phyloP scores from a whole-genome alignment of 2,329 filamentous ascomycete species.

The Exophiala sp. region DNA sequence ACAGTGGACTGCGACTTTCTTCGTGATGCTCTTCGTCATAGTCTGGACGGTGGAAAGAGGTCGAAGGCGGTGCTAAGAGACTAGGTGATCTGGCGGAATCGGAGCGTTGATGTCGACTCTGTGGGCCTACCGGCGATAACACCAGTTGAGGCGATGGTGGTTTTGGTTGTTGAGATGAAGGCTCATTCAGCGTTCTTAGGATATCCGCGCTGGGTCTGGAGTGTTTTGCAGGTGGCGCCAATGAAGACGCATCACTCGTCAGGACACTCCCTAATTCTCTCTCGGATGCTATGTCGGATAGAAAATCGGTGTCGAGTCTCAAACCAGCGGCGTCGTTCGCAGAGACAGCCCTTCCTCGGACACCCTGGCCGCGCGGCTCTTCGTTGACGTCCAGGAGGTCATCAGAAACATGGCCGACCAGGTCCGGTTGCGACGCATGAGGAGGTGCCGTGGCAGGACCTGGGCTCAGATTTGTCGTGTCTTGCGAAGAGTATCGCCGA shows the following conservation, averaged over 20 bases:
- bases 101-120: constrained; percentile 27
- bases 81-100: constrained; percentile 15
- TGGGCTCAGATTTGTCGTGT: constrained; percentile 44
- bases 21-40: constrained; percentile 32
- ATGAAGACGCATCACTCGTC: constrained; percentile 12
- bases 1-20: constrained; percentile 13
- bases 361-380: constrained; percentile 13
- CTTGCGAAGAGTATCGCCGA: constrained; percentile 61
- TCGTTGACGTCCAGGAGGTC: constrained; percentile 10
- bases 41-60: constrained; percentile 31
- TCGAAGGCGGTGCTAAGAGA: constrained; percentile 21
- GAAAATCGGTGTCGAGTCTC: constrained; percentile 39
- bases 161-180: constrained; percentile 26
- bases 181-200: constrained; percentile 19
- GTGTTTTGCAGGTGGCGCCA: background rate
- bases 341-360: constrained; percentile 51
- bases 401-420: constrained; percentile 19
- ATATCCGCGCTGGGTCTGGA: constrained; percentile 18
- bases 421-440: constrained; percentile 27
- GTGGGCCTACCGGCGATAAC: constrained; percentile 37
- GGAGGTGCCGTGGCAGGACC: constrained; percentile 34
- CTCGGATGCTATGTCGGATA: constrained; percentile 22
- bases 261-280: constrained; percentile 10
- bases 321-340: constrained; percentile 51
- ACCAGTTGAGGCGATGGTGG: constrained; percentile 35